phyloP scores from a whole-genome alignment of 2,329 filamentous ascomycete genomes.

The Byssothecium circinans region DNA sequence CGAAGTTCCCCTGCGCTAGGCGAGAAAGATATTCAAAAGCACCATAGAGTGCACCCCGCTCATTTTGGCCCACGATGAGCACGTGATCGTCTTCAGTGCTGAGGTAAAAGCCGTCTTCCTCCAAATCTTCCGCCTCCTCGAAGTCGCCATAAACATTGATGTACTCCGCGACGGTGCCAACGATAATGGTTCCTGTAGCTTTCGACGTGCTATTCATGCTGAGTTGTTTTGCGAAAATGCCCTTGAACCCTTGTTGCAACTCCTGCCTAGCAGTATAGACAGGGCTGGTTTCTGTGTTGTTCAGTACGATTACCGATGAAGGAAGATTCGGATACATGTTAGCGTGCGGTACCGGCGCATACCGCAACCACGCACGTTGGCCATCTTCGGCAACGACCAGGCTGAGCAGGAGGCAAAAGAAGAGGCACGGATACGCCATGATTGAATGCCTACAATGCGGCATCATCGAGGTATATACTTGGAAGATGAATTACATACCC shows the following conservation, averaged over 20 bases:
- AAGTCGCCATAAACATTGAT: slow-evolving; percentile 38
- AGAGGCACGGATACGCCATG: background rate
- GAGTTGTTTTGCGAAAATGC: slow-evolving; percentile 58
- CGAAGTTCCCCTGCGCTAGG: slow-evolving; percentile 62
- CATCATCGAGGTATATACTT: no score
- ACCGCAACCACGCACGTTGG: slow-evolving; percentile 65
- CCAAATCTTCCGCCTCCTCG: slow-evolving; percentile 45
- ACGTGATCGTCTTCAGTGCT: slow-evolving; percentile 51
- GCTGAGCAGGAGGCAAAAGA: slow-evolving; percentile 2
- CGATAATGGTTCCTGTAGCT: slow-evolving; percentile 39
- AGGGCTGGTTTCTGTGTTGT: slow-evolving; percentile 57
- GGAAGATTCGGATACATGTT: slow-evolving; percentile 50
- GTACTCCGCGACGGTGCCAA: slow-evolving; percentile 54
- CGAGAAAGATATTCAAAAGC: slow-evolving; percentile 68
- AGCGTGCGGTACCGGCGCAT: slow-evolving; percentile 56
- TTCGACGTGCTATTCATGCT: slow-evolving; percentile 32
- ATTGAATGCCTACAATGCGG: background rate
- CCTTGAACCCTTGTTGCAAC: slow-evolving; percentile 58
- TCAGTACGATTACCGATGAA: slow-evolving; percentile 56
- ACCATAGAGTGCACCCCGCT: slow-evolving; percentile 69
- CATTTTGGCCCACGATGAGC: slow-evolving; percentile 65
- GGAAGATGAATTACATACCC: background rate
- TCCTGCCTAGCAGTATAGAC: slow-evolving; percentile 63
- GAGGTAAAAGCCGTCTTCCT: slow-evolving; percentile 65
- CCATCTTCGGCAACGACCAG: slow-evolving; percentile 61